Conservation (phyloP, 257 asterid species). For the Ballota nigra region DNA sequence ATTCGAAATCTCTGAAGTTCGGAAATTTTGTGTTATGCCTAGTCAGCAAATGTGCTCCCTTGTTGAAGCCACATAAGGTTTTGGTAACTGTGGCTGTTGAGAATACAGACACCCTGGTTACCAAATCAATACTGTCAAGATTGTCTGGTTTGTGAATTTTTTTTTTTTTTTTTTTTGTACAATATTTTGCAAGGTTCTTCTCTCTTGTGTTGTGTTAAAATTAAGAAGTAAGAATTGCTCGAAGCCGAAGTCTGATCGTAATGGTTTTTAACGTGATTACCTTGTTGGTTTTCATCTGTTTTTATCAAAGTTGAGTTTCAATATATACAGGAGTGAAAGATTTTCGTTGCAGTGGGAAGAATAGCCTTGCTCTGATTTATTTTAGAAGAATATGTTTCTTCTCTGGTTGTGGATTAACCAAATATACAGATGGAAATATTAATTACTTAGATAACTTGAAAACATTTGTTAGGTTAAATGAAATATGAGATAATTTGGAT, state of each 20-base stretch:
- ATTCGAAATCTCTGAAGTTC: conserved; percentile 64
- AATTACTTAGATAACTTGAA: too few relatives aligned
- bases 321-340: neutral
- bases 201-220: neutral
- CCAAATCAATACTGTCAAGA: conserved; percentile 66
- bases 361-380: too few relatives aligned
- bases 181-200: neutral
- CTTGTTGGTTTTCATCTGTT: neutral
- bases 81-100: conserved; percentile 48
- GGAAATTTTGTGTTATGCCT: conserved; percentile 67
- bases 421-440: too few relatives aligned
- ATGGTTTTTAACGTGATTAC: too few relatives aligned
- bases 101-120: conserved; percentile 54
- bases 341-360: too few relatives aligned
- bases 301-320: neutral
- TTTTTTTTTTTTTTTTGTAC: conserved; percentile 3
- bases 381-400: too few relatives aligned
- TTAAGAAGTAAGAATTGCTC: neutral
- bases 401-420: too few relatives aligned
- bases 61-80: conserved; percentile 54
- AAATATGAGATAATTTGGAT: too few relatives aligned
- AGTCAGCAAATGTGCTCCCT: conserved; percentile 57
- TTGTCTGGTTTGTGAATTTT: conserved; percentile 45
- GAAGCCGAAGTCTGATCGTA: too few relatives aligned
- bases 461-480: too few relatives aligned